A percentile compares a stretch with the other conserved stretches of the same genome.
These are phyloP conservation scores for Lipomyces oligophaga DNA, from an alignment of 805 yeast species.

Conservation along the genomic window DNA sequence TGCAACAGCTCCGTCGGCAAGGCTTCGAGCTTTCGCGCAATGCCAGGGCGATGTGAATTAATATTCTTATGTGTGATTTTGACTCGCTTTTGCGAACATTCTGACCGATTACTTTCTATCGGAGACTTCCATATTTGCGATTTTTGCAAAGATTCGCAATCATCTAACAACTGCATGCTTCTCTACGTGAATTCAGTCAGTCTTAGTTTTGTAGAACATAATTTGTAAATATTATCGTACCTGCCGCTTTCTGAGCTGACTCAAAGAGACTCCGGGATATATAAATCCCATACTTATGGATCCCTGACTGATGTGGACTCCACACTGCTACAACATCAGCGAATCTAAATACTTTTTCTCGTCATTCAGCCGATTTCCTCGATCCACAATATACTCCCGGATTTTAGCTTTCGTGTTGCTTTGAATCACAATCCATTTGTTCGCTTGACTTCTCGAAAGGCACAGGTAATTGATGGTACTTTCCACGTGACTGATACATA, in stretches of 20 bases:
- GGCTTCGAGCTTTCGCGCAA: slow-evolving; percentile 1
- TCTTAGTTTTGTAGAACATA: too few relatives aligned
- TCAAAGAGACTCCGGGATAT: slow-evolving; percentile 13
- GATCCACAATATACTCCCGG: too few relatives aligned
- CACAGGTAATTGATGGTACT: too few relatives aligned
- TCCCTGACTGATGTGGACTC: too few relatives aligned
- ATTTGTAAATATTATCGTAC: slow-evolving; percentile 1
- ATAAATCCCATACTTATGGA: slow-evolving; percentile 20
- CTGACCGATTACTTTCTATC: neutral
- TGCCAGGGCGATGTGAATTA: neutral
- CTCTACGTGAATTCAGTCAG: too few relatives aligned
- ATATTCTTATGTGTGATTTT: neutral
- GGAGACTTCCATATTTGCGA: neutral
- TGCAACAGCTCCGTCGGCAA: slow-evolving; percentile 22
- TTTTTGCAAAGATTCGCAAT: neutral
- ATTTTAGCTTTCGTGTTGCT: too few relatives aligned
- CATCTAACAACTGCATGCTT: neutral
- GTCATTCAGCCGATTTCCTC: too few relatives aligned
- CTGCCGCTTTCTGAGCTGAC: slow-evolving; percentile 7
- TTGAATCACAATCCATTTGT: too few relatives aligned
- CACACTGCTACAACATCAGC: too few relatives aligned
- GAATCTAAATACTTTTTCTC: too few relatives aligned
- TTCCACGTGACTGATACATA: too few relatives aligned
- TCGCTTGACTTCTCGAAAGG: too few relatives aligned
- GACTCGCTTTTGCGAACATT: neutral